Conservation (phyloP, 2,329 filamentous ascomycete genomes). For the Aspergillus costaricaensis region DNA sequence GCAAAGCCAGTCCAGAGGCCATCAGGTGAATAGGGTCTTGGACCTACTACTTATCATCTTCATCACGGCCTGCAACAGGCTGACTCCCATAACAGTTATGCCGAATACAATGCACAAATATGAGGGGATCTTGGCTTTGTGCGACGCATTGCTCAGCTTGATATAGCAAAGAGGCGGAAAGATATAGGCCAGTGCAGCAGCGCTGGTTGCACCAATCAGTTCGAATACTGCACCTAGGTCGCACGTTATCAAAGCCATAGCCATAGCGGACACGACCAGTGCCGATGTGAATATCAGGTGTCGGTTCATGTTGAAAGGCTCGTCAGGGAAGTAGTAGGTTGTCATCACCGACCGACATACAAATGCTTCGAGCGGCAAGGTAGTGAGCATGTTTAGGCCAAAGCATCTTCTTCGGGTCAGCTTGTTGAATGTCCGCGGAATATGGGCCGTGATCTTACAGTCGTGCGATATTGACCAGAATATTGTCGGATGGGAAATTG, state of each 20-base stretch:
- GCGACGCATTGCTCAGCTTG: constrained; percentile 77
- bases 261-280: constrained; percentile 77
- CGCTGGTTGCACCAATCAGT: constrained; percentile 91
- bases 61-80: constrained; percentile 68
- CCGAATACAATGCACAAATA: constrained; percentile 78
- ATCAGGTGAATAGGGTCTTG: neutral
- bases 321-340: constrained; percentile 72
- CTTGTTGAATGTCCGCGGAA: neutral
- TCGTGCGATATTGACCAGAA: constrained; percentile 91
- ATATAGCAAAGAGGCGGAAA: constrained; percentile 93
- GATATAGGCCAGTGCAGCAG: constrained; percentile 92
- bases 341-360: constrained; percentile 97
- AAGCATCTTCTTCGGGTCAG: constrained; percentile 64
- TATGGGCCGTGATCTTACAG: constrained; percentile 52
- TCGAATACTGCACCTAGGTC: constrained; percentile 95
- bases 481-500: constrained; percentile 89
- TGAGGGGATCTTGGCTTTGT: constrained; percentile 71
- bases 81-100: constrained; percentile 75
- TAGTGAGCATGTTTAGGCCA: constrained; percentile 98
- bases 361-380: constrained; percentile 92
- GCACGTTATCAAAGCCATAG: constrained; percentile 79
- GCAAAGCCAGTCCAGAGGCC: neutral
- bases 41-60: constrained; percentile 62
- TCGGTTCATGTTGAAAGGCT: constrained; percentile 78
- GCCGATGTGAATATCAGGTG: constrained; percentile 85